Evolutionary conservation across 1,139 yeast species (phyloP).

Genomic region (Scheffersomyces titani): DNA sequence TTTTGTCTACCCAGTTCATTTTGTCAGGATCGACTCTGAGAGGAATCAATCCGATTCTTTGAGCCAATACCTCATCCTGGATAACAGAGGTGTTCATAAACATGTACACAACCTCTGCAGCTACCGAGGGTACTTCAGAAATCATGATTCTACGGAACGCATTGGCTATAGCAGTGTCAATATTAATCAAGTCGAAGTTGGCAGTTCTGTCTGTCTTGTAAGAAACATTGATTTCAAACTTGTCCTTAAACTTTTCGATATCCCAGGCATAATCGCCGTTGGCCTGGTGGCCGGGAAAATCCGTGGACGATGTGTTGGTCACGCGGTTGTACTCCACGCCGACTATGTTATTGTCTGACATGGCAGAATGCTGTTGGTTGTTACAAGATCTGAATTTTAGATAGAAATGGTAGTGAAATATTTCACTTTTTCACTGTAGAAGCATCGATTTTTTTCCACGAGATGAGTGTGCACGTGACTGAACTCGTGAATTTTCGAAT

Average conservation of each 20-base stretch:
- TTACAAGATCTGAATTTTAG: not conserved
- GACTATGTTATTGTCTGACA: slow-evolving; percentile 59
- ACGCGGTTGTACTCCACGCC: slow-evolving; percentile 92
- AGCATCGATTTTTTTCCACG: not conserved
- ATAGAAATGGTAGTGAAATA: not conserved
- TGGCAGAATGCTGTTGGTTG: slow-evolving; percentile 7
- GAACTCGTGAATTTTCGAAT: not conserved
- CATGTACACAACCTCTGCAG: slow-evolving; percentile 87
- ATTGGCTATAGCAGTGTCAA: slow-evolving; percentile 92
- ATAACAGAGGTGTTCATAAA: slow-evolving; percentile 94
- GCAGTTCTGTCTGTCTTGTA: slow-evolving; percentile 69
- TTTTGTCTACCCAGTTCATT: slow-evolving; percentile 72
- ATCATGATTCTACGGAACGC: slow-evolving; percentile 98
- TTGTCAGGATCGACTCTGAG: slow-evolving; percentile 89
- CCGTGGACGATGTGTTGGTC: slow-evolving; percentile 82
- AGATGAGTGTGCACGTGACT: not conserved
- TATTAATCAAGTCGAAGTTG: slow-evolving; percentile 81
- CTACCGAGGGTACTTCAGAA: slow-evolving; percentile 94
- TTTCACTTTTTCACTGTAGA: not conserved
- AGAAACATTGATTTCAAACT: slow-evolving; percentile 69
- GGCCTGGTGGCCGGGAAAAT: slow-evolving; percentile 79
- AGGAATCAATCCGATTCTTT: slow-evolving; percentile 90
- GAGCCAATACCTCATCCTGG: slow-evolving; percentile 96
- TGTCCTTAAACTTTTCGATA: slow-evolving; percentile 71
- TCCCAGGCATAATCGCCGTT: slow-evolving; percentile 79